Conservation (phyloP, 805 yeast species). For the Pichia exigua region DNA sequence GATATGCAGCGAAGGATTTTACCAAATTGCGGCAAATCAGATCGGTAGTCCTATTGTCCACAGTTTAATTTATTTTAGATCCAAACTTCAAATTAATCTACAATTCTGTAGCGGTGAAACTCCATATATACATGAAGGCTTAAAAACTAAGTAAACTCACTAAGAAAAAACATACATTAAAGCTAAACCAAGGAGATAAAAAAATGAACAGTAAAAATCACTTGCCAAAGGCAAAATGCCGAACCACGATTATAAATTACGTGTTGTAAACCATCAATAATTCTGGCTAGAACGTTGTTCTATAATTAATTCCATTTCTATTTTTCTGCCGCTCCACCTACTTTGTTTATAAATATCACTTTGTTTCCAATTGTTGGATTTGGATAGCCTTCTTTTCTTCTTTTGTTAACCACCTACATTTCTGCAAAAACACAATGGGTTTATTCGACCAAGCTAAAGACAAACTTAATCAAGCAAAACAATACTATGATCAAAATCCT, state of each 20-base stretch:
- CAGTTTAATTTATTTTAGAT: neutral
- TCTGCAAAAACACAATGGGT: conserved; percentile 13
- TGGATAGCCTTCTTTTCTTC: neutral
- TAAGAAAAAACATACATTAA: no score
- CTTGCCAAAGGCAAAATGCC: no score
- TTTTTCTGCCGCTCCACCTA: neutral
- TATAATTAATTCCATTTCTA: neutral
- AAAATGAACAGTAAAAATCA: no score
- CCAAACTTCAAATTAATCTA: no score
- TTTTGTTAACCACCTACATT: neutral
- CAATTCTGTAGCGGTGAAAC: no score
- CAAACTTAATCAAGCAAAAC: neutral
- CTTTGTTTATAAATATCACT: neutral
- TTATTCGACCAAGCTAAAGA: conserved; percentile 5
- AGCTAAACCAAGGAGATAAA: no score
- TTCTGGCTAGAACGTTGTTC: neutral
- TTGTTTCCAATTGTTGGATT: neutral
- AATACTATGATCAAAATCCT: conserved; percentile 1
- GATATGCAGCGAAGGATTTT: neutral
- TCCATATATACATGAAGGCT: no score
- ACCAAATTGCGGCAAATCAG: neutral
- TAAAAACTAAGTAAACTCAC: no score
- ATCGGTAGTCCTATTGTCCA: neutral
- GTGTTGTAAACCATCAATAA: no score
- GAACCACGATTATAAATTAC: no score